Conservation (phyloP, 306 rosid species). For the Inga laurina region DNA sequence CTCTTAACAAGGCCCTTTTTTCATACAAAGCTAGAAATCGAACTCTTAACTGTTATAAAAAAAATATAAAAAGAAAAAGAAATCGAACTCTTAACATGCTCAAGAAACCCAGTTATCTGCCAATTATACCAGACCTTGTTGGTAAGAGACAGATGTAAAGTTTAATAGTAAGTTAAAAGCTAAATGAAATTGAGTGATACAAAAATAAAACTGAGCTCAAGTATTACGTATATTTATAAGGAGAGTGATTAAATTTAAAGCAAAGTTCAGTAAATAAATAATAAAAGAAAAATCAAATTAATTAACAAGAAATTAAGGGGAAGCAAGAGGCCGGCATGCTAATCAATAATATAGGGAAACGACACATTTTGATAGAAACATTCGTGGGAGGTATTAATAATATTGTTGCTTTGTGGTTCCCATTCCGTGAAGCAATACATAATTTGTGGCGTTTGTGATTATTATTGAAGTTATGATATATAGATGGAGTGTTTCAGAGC, state of each 20-base stretch:
- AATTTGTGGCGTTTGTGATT: constrained; percentile 7
- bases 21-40: background rate
- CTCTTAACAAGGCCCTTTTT: too few species aligned
- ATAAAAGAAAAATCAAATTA: background rate
- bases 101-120: too few species aligned
- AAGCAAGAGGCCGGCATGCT: background rate
- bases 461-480: background rate
- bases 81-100: too few species aligned
- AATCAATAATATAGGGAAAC: background rate
- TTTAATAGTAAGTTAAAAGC: too few species aligned
- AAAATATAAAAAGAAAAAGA: too few species aligned
- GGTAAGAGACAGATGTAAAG: background rate
- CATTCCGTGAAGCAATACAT: constrained; percentile 30
- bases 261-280: background rate
- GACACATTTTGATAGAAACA: background rate
- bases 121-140: background rate
- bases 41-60: too few species aligned
- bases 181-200: too few species aligned
- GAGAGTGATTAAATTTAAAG: background rate
- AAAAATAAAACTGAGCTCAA: background rate
- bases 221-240: background rate
- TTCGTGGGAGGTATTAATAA: background rate
- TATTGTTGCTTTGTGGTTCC: constrained; percentile 23
- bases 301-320: background rate
- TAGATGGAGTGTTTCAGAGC: background rate